Conservation (phyloP, 371 early-diverging fungal genomes). For the Syncephalastrum sp. region DNA sequence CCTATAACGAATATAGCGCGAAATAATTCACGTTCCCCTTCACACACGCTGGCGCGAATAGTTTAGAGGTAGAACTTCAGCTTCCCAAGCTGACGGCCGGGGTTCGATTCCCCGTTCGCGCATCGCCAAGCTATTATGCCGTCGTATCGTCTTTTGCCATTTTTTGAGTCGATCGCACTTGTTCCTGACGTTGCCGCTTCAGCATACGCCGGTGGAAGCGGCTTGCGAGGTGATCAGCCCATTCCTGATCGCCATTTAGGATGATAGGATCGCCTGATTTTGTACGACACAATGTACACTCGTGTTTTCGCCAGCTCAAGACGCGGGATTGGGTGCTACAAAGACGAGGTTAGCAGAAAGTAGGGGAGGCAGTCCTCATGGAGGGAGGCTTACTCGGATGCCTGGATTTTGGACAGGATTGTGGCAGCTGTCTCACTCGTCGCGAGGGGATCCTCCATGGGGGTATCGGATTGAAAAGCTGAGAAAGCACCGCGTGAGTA, state of each 20-base stretch:
- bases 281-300: constrained; percentile 60
- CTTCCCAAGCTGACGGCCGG: constrained; percentile 50
- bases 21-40: no score
- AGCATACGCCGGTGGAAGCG: constrained; percentile 57
- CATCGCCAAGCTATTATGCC: constrained; percentile 4
- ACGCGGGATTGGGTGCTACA: constrained; percentile 47
- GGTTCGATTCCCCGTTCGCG: constrained; percentile 48
- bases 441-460: constrained; percentile 41
- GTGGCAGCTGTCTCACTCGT: constrained; percentile 33
- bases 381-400: constrained; percentile 29
- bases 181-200: constrained; percentile 19
- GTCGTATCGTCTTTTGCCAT: no score
- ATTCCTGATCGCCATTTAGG: constrained; percentile 70
- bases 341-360: neutral
- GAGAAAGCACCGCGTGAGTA: neutral
- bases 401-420: constrained; percentile 31
- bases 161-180: no score
- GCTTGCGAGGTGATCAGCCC: constrained; percentile 64
- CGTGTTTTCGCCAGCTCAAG: constrained; percentile 61
- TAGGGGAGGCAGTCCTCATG: constrained; percentile 1
- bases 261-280: constrained; percentile 44
- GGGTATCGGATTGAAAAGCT: constrained; percentile 26
- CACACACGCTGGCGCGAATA: constrained; percentile 18
- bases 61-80: constrained; percentile 47
- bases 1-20: no score